phyloP scores from a whole-genome alignment of 2,329 filamentous ascomycete genomes.

The Fusarium abutilonis region DNA sequence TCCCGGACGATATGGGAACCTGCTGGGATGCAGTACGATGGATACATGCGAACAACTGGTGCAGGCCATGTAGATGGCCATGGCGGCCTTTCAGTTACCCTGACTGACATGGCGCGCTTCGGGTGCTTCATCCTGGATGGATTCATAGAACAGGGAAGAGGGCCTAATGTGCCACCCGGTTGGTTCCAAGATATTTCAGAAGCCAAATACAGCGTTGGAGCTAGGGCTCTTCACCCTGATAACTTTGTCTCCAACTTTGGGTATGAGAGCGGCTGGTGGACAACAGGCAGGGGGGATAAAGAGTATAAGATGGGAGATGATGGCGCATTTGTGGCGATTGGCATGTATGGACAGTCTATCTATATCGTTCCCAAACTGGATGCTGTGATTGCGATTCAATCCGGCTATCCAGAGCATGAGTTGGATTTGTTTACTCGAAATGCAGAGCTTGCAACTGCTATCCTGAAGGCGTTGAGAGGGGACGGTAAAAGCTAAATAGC shows the following conservation, averaged over 20 bases:
- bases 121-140: slow-evolving; percentile 29
- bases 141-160: slow-evolving; percentile 4
- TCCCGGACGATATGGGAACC: slow-evolving; percentile 33
- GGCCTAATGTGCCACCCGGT: slow-evolving; percentile 9
- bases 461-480: slow-evolving; percentile 12
- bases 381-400: slow-evolving; percentile 22
- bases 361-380: slow-evolving; percentile 25
- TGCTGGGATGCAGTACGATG: slow-evolving; percentile 35
- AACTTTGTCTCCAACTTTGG: slow-evolving; percentile 29
- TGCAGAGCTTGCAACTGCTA: slow-evolving; percentile 21
- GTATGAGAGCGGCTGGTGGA: slow-evolving; percentile 37
- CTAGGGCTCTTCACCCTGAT: slow-evolving; percentile 15
- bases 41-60: slow-evolving; percentile 29
- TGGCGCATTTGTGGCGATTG: slow-evolving; percentile 17
- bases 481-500: neutral
- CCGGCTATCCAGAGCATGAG: slow-evolving; percentile 36
- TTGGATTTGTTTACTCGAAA: slow-evolving; percentile 23
- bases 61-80: slow-evolving; percentile 33
- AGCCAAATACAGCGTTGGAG: slow-evolving; percentile 21
- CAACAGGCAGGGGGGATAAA: slow-evolving; percentile 10
- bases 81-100: slow-evolving; percentile 19
- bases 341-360: slow-evolving; percentile 34
- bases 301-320: slow-evolving; percentile 24
- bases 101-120: slow-evolving; percentile 31
- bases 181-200: slow-evolving; percentile 30